A percentile compares a stretch with the other conserved stretches of the same genome.
Conservation (phyloP, 306 rosid genomes). For the Malus orientalis region DNA sequence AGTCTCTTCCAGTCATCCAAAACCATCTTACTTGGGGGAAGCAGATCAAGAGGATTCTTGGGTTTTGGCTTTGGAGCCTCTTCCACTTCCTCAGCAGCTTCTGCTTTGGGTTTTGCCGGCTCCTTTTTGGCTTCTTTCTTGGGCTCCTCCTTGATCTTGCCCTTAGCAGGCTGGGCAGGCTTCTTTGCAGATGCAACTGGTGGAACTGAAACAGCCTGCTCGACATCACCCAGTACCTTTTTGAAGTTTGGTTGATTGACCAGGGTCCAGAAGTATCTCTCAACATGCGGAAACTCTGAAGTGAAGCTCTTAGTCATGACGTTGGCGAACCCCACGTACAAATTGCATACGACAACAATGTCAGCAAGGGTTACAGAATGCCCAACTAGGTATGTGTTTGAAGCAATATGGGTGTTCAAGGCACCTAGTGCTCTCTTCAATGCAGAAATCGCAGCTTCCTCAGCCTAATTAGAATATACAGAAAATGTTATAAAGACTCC, state of each 20-base stretch:
- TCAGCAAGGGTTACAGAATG: conserved; percentile 77
- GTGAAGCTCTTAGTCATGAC: conserved; percentile 59
- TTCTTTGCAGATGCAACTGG: conserved; percentile 60
- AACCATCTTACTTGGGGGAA: conserved; percentile 83
- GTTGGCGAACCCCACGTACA: conserved; percentile 30
- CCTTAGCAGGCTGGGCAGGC: conserved; percentile 54
- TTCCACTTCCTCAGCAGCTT: conserved; percentile 46
- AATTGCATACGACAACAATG: conserved; percentile 41
- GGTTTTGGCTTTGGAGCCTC: conserved; percentile 90
- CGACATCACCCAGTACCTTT: conserved; percentile 60
- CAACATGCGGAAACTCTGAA: conserved; percentile 82
- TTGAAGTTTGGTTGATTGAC: conserved; percentile 83
- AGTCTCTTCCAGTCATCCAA: conserved; percentile 94
- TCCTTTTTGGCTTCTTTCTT: conserved; percentile 55
- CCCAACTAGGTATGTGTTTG: conserved; percentile 73
- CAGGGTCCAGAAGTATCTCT: conserved; percentile 92
- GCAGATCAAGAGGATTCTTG: conserved; percentile 82
- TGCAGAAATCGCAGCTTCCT: conserved; percentile 54
- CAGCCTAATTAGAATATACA: conserved; percentile 31
- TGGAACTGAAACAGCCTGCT: conserved; percentile 51
- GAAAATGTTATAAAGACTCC: not conserved
- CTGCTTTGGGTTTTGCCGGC: conserved; percentile 33
- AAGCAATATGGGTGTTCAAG: conserved; percentile 63
- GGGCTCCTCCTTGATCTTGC: conserved; percentile 56
- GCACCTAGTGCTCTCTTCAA: conserved; percentile 66